Evolutionary conservation across 2,329 filamentous ascomycete species (phyloP).

Genomic region (Hypoxylon sp.): DNA sequence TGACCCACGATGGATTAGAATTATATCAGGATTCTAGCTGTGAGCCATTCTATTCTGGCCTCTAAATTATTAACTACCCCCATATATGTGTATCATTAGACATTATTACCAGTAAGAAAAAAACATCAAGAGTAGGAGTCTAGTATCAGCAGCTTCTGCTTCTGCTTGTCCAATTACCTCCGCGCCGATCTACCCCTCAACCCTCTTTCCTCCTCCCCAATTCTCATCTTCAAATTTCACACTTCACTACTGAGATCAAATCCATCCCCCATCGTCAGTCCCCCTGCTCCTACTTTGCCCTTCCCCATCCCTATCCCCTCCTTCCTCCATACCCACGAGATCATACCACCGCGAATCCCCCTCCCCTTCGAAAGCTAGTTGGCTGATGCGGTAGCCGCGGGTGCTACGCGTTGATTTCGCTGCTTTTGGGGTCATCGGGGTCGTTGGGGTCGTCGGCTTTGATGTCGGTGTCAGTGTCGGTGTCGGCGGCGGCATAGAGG

Average conservation of each 20-base stretch:
- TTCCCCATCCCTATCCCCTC: neutral
- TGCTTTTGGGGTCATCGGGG: neutral
- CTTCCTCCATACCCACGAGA: slow-evolving; percentile 18
- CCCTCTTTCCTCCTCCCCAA: neutral
- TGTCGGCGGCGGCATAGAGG: neutral
- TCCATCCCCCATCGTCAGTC: slow-evolving; percentile 4
- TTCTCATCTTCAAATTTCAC: neutral
- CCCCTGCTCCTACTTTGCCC: neutral
- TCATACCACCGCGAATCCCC: slow-evolving; percentile 14
- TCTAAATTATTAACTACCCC: too few species aligned
- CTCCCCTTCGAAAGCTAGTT: slow-evolving; percentile 27
- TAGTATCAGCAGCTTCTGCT: neutral
- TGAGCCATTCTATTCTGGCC: neutral
- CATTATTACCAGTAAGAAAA: slow-evolving; percentile 13
- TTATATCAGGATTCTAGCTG: neutral
- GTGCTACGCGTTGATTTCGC: neutral
- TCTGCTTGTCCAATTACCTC: neutral
- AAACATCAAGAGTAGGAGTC: neutral
- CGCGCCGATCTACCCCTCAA: neutral
- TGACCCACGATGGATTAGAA: too few species aligned
- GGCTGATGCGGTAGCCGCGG: slow-evolving; percentile 29
- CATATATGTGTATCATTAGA: slow-evolving; percentile 3
- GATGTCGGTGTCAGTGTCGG: neutral
- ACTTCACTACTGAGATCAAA: slow-evolving; percentile 16
- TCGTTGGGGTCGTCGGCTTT: neutral